These are phyloP conservation scores for Arachnomyces sp. DNA, from an alignment of 2,329 filamentous ascomycete genomes.

Conservation along the genomic window DNA sequence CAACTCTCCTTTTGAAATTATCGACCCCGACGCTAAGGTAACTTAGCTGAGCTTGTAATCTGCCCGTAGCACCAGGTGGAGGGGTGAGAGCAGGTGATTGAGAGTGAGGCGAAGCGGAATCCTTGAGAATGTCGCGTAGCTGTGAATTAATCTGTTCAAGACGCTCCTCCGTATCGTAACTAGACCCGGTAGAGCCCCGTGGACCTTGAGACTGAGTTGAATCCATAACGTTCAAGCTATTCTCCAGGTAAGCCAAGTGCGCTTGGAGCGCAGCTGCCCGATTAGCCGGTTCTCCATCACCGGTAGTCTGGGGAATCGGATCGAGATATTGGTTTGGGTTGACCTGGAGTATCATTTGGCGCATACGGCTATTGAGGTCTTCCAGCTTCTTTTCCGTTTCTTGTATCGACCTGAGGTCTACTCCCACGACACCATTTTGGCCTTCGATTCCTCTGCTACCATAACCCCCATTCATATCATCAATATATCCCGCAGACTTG, in stretches of 20 bases:
- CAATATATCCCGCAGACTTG: slow-evolving; percentile 56
- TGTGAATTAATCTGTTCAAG: slow-evolving; percentile 57
- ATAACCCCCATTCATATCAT: slow-evolving; percentile 34
- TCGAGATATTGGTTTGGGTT: slow-evolving; percentile 29
- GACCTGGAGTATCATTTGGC: slow-evolving; percentile 53
- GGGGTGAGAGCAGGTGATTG: slow-evolving; percentile 43
- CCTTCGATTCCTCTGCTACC: slow-evolving; percentile 14
- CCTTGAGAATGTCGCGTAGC: slow-evolving; percentile 50
- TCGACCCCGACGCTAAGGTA: slow-evolving; percentile 74
- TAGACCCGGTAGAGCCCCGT: slow-evolving; percentile 14
- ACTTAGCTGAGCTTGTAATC: slow-evolving; percentile 59
- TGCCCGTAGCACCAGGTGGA: slow-evolving; percentile 51
- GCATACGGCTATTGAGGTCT: slow-evolving; percentile 57
- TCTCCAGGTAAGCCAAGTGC: slow-evolving; percentile 65
- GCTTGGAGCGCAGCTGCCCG: slow-evolving; percentile 33
- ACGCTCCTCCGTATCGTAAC: slow-evolving; percentile 44
- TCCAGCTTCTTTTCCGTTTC: slow-evolving; percentile 60
- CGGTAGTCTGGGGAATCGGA: slow-evolving; percentile 27
- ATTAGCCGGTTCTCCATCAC: slow-evolving; percentile 18
- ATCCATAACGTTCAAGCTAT: slow-evolving; percentile 53
- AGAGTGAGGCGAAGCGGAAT: slow-evolving; percentile 35
- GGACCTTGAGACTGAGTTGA: slow-evolving; percentile 37
- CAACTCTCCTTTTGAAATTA: slow-evolving; percentile 68
- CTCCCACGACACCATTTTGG: slow-evolving; percentile 12
- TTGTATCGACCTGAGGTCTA: slow-evolving; percentile 43